Base-by-base conservation (phyloP, 768 basidiomycete genomes). In the Agaricus sinodeliciosus region DNA sequence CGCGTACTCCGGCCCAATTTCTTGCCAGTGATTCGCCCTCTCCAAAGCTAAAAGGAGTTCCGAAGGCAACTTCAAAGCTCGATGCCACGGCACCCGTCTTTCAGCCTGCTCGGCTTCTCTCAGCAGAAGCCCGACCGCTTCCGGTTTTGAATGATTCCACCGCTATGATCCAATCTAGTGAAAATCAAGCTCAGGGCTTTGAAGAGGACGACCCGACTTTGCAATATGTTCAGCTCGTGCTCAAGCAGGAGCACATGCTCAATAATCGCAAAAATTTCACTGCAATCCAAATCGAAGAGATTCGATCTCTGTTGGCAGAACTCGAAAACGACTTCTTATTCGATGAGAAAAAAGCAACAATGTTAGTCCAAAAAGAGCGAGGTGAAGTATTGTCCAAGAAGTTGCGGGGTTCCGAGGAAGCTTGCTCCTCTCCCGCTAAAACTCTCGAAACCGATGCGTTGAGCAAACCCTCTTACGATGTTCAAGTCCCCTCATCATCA, bases 281-380 rank as follows among this genome's bases (percentile, higher is more conserved):
- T 16, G 60, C 68, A 25, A 58, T 72, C 11, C 67, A 65, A 51
- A 43, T 65, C 36, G 55, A 49, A 18, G 62, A 69, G 25, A 63
- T 87, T 35, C 75, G 72, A 9, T 60, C 68, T 44, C 78, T 71
- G 37, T 64, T 89, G 37, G 63, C 46, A 0, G 16, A 42, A 19
- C 62, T 82, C 22, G 76, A 77, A 60, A 68, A 70, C 19, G 71
- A 85, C 63, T 89, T 89, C 58, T 78, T 90, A 51, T 92, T 93
- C 61, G 75, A 87, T 51, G 74, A 80, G 59, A 71, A 69, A 50
- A 84, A 87, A 55, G 88, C 87, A 1, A 75, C 85, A 59, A 71
- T 67, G 4, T 63, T 73, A 19, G 89, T 84, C 65, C 71, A 65
- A 26, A 65, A 68, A 15, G 79, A 84, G 61, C 77, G 79, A 26